Conservation (phyloP, 768 basidiomycete genomes). For the Mrakia hoshinonis region DNA sequence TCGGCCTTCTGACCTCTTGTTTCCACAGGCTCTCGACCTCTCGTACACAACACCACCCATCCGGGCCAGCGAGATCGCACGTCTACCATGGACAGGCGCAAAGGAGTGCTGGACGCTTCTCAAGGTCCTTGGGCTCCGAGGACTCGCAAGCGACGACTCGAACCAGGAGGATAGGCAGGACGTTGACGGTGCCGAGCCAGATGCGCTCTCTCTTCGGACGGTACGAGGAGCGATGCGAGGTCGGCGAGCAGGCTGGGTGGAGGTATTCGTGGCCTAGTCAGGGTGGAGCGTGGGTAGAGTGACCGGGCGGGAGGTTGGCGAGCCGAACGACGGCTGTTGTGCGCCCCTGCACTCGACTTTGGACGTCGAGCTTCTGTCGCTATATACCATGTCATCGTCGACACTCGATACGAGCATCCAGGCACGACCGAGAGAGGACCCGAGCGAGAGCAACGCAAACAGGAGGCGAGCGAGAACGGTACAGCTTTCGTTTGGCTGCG, state of each 20-base stretch:
- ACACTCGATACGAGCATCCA: too few relatives aligned
- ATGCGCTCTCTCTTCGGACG: background rate
- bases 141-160: background rate
- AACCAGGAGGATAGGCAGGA: background rate
- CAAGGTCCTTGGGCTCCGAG: background rate
- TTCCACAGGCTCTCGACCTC: background rate
- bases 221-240: background rate
- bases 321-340: too few relatives aligned
- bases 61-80: background rate
- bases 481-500: too few relatives aligned
- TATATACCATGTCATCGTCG: too few relatives aligned
- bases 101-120: background rate
- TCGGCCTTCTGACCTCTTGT: background rate
- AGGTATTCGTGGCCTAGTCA: background rate
- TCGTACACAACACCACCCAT: background rate
- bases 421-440: too few relatives aligned
- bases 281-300: background rate
- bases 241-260: constrained; percentile 2
- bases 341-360: too few relatives aligned
- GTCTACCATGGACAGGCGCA: background rate
- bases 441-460: too few relatives aligned
- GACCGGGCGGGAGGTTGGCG: background rate
- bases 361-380: too few relatives aligned
- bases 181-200: background rate
- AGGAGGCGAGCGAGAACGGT: too few relatives aligned